Evolutionary conservation across 768 basidiomycete species (phyloP).

Genomic region (Phanerodontia chrysosporium): DNA sequence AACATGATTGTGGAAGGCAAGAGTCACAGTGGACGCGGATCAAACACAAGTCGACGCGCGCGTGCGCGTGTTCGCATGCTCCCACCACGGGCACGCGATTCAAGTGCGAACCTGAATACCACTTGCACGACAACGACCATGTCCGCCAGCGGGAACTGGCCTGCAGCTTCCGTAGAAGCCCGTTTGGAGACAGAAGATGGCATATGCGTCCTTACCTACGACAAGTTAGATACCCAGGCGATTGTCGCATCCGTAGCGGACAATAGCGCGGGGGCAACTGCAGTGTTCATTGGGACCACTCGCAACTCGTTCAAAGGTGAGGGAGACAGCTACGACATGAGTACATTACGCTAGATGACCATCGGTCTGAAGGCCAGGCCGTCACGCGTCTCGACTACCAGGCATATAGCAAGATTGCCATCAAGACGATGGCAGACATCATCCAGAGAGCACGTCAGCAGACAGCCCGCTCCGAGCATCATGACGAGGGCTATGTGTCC

Average conservation of each 20-base stretch:
- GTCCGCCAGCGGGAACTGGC: not conserved
- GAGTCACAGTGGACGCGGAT: not conserved
- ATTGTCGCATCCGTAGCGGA: constrained; percentile 63
- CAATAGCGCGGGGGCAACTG: constrained; percentile 65
- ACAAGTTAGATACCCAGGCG: constrained; percentile 47
- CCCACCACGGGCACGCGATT: too few species aligned
- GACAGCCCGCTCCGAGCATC: constrained; percentile 38
- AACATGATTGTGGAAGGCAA: constrained; percentile 11
- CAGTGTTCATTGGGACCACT: constrained; percentile 81
- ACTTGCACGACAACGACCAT: constrained; percentile 1
- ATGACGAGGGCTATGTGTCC: constrained; percentile 10
- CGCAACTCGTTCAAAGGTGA: constrained; percentile 81
- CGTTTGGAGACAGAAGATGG: constrained; percentile 41
- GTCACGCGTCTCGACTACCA: constrained; percentile 79
- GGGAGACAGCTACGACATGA: constrained; percentile 2
- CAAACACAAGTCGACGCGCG: not conserved
- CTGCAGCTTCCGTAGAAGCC: constrained; percentile 38
- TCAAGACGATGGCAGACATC: constrained; percentile 70
- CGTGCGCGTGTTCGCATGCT: not conserved
- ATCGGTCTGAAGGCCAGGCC: constrained; percentile 46
- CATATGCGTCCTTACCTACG: constrained; percentile 54
- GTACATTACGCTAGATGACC: not conserved
- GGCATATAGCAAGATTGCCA: constrained; percentile 75
- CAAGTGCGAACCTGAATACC: too few species aligned
- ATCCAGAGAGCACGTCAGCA: constrained; percentile 41